phyloP scores from a whole-genome alignment of 2,329 filamentous ascomycete species.

The Diaporthe batatas region DNA sequence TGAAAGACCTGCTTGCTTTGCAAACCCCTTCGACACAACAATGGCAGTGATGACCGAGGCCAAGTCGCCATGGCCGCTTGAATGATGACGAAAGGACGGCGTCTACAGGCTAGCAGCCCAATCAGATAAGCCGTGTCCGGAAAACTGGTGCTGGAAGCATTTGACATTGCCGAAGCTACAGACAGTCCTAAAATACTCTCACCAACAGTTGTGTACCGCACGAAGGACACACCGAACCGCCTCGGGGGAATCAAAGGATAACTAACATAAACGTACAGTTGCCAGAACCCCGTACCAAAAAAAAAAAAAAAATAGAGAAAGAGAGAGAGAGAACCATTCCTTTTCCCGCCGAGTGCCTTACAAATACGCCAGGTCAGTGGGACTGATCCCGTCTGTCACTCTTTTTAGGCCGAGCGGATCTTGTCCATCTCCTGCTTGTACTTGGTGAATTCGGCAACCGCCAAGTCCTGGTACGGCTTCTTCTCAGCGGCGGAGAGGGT shows the following conservation, averaged over 20 bases:
- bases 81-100: background rate
- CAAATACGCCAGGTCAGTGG: slow-evolving; percentile 1
- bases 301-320: too few relatives aligned
- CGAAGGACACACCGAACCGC: slow-evolving; percentile 8
- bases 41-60: too few relatives aligned
- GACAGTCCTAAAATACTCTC: slow-evolving; percentile 28
- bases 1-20: background rate
- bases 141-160: background rate
- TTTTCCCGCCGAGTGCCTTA: slow-evolving; percentile 13
- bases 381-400: background rate
- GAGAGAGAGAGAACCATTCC: background rate
- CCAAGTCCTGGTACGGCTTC: slow-evolving; percentile 54
- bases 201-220: slow-evolving; percentile 28
- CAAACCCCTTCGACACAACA: background rate
- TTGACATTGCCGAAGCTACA: slow-evolving; percentile 22
- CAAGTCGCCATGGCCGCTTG: background rate
- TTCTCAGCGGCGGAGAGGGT: slow-evolving; percentile 54
- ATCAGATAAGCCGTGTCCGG: background rate
- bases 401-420: slow-evolving; percentile 40
- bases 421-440: slow-evolving; percentile 50
- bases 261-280: slow-evolving; percentile 37
- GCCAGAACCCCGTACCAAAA: slow-evolving; percentile 29
- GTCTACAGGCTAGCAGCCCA: background rate
- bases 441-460: slow-evolving; percentile 48
- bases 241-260: slow-evolving; percentile 37